These are phyloP conservation scores for Phaseolus coccineus DNA, from an alignment of 331 rosid genomes.

Conservation along the genomic window DNA sequence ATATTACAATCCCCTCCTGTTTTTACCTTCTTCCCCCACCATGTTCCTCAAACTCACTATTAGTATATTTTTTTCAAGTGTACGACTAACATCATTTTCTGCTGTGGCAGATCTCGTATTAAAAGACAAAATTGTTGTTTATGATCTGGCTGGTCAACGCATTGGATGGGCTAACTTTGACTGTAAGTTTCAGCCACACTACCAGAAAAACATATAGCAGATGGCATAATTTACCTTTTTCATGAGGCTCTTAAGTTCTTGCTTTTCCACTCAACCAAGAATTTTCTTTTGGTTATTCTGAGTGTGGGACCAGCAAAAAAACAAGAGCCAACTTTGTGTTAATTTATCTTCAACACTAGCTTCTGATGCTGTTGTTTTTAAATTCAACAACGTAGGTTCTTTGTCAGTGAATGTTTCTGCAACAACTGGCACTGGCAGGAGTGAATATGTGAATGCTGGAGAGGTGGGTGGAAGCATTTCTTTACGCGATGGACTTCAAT, in stretches of 20 bases:
- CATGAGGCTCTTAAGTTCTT: slow-evolving; percentile 26
- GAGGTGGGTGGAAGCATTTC: slow-evolving; percentile 64
- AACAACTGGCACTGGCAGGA: slow-evolving; percentile 64
- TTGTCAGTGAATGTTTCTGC: slow-evolving; percentile 86
- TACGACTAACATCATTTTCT: slow-evolving; percentile 35
- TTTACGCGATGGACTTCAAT: slow-evolving; percentile 44
- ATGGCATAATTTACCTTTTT: slow-evolving; percentile 22
- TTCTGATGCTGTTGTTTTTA: slow-evolving; percentile 33
- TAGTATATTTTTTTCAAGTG: slow-evolving; percentile 19
- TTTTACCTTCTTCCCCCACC: not conserved
- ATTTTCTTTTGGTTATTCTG: slow-evolving; percentile 17
- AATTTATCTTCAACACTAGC: not conserved
- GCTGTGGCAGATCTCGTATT: slow-evolving; percentile 84
- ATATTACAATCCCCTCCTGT: not conserved
- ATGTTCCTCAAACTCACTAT: not conserved
- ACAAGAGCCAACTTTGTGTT: slow-evolving; percentile 25
- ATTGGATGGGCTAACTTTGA: slow-evolving; percentile 96
- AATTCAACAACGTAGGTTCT: slow-evolving; percentile 66
- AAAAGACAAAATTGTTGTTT: slow-evolving; percentile 87
- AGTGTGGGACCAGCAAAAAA: not conserved
- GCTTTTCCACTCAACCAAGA: slow-evolving; percentile 14
- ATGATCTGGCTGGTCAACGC: slow-evolving; percentile 85
- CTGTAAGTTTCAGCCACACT: slow-evolving; percentile 72
- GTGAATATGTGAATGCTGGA: slow-evolving; percentile 85
- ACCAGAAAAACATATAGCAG: slow-evolving; percentile 14